Evolutionary conservation across 192 early-diverging fungal species (phyloP), one percentile per base, ranked within the genome.

Genomic region (Coemansia biformis): DNA sequence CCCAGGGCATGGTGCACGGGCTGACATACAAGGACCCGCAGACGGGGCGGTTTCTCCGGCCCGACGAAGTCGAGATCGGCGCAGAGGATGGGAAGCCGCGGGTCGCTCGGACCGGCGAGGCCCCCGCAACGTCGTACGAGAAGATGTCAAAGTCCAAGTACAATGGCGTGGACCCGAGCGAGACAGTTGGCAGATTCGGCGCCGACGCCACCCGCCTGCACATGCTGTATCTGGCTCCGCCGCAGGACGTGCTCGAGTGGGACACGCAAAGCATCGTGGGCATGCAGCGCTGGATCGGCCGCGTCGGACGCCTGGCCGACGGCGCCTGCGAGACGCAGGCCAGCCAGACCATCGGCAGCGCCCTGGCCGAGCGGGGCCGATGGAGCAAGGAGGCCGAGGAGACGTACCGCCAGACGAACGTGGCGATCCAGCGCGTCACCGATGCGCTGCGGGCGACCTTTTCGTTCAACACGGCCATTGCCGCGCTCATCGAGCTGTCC

Each of bases 101-200:
- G 18, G 76, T 90, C 14, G 75, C 61, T n/a, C 58, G 63, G 5
- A 87, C 85, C 5, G 85, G 85, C 42, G 41, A 79, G 38, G 16
- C 43, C 9, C 79, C 87, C 0, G 46, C 61, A 5, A 59, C 81
- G 18, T 76, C 83, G 22, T 90, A 78, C 54, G 94, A 98, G 58
- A 98, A 98, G 54, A 98, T 98, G 94, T 90, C 87, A 51, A 98
- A 95, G 64, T 91, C 89, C 34, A 98, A 98, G 72, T 85, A 84
- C 59, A 98, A 98, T 48, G 94, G 94, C 31, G 83, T 93, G 5
- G 86, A 93, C 52, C 94, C 94, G 3, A 63, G 71, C 33, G 81
- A 80, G 53, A 59, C 61, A 33, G 54, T 70, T 12, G 34, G 11
- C 14, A 48, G 30, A 5, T 63, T 86, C 54, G 94, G 94, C 4